Percentiles rank a stretch among this genome's conserved stretches.
phyloP scores from a whole-genome alignment of 1,284 basidiomycete species.

The Cerrena zonata region DNA sequence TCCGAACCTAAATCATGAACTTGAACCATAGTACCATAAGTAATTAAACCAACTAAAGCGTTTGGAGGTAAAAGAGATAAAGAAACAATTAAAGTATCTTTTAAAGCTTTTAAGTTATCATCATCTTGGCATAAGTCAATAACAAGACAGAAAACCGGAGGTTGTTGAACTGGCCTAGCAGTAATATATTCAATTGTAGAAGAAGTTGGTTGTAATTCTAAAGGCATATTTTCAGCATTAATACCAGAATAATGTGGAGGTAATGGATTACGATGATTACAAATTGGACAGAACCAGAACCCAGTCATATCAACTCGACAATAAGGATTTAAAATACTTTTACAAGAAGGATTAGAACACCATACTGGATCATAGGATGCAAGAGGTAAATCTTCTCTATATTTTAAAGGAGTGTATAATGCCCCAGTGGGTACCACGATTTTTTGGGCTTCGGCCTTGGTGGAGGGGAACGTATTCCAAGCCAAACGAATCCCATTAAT shows the following conservation, averaged over 20 bases:
- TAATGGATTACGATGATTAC: constrained; percentile 92
- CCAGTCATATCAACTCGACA: constrained; percentile 96
- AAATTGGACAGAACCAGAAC: constrained; percentile 99
- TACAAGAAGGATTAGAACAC: constrained; percentile 95
- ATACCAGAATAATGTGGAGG: constrained; percentile 99
- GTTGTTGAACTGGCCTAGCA: constrained; percentile 82
- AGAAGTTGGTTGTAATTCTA: constrained; percentile 94
- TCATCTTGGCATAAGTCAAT: constrained; percentile 97
- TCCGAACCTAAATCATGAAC: constrained; percentile 97
- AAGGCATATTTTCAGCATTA: constrained; percentile 91
- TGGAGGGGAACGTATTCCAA: constrained; percentile 99
- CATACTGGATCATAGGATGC: constrained; percentile 98
- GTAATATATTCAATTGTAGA: constrained; percentile 99
- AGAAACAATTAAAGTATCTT: constrained; percentile 89
- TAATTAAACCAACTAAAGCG: constrained; percentile 92
- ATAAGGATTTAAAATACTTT: constrained; percentile 95
- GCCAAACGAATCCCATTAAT: constrained; percentile 78
- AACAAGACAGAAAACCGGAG: constrained; percentile 94
- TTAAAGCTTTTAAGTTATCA: constrained; percentile 90
- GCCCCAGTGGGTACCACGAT: constrained; percentile 97
- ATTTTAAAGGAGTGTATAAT: constrained; percentile 97
- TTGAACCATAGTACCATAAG: constrained; percentile 95
- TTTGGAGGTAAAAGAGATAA: constrained; percentile 91
- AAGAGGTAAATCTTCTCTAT: constrained; percentile 90
- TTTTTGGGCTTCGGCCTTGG: constrained; percentile 93